Evolutionary conservation across 495 filamentous ascomycete species (phyloP).

Genomic region (Tuber microsphaerosporum): DNA sequence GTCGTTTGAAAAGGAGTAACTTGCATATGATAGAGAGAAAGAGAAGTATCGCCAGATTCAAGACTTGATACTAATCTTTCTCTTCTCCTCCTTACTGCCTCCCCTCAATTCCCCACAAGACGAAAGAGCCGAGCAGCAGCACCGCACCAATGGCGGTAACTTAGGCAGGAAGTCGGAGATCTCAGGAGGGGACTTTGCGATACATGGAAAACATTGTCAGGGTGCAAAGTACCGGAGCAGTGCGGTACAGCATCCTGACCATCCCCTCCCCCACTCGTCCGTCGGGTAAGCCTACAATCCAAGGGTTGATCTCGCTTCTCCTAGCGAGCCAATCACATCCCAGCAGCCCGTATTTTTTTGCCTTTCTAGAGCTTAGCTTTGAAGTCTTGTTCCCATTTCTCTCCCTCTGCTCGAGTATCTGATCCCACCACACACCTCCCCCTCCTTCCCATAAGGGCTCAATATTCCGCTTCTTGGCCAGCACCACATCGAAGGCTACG

Average conservation of each 20-base stretch:
- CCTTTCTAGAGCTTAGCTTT: not conserved
- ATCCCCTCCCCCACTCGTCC: not conserved
- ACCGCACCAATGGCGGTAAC: not conserved
- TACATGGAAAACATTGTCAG: not conserved
- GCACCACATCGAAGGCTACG: not conserved
- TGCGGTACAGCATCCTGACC: not conserved
- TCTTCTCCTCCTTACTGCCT: not conserved
- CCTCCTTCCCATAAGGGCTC: not conserved
- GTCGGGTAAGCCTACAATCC: not conserved
- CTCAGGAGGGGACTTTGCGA: not conserved
- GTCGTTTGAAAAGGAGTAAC: not conserved
- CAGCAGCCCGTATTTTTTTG: not conserved
- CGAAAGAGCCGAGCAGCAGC: not conserved
- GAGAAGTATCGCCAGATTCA: not conserved
- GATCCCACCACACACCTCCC: not conserved
- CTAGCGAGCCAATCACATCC: not conserved
- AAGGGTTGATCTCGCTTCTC: not conserved
- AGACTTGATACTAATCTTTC: not conserved
- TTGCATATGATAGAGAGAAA: not conserved
- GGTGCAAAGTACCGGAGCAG: not conserved
- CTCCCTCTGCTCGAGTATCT: not conserved
- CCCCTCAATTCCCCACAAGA: not conserved
- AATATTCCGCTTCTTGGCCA: not conserved
- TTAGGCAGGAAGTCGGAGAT: not conserved
- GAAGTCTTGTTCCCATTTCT: not conserved